Evolutionary conservation across 2,329 filamentous ascomycete species (phyloP).

Genomic region (Fusarium concolor): DNA sequence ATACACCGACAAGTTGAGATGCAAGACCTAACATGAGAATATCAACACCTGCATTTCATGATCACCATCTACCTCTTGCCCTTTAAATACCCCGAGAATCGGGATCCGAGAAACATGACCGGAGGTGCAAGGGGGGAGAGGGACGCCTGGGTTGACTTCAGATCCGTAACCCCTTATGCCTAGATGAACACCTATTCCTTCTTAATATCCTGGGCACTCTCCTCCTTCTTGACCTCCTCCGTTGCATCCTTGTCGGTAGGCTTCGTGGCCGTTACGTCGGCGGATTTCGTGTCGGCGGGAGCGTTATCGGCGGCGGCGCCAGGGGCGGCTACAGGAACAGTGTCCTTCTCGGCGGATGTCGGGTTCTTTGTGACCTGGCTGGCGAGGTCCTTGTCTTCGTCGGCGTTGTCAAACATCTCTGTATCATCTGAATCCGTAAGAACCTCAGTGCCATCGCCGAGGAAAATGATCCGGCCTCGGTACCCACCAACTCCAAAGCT

Average conservation of each 20-base stretch:
- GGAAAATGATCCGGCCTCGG: slow-evolving; percentile 89
- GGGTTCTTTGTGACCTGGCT: slow-evolving; percentile 80
- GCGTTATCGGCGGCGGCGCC: slow-evolving; percentile 38
- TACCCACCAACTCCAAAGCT: slow-evolving; percentile 76
- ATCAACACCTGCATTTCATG: slow-evolving; percentile 40
- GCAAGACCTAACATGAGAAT: slow-evolving; percentile 47
- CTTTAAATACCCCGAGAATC: slow-evolving; percentile 19
- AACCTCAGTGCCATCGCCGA: slow-evolving; percentile 95
- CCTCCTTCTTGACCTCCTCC: slow-evolving; percentile 45
- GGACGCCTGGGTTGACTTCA: slow-evolving; percentile 25
- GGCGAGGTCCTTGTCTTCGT: slow-evolving; percentile 86
- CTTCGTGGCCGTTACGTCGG: slow-evolving; percentile 38
- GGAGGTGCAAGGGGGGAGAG: slow-evolving; percentile 25
- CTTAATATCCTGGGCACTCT: slow-evolving; percentile 48
- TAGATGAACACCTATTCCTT: slow-evolving; percentile 53
- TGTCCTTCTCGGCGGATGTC: slow-evolving; percentile 45
- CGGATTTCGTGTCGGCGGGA: slow-evolving; percentile 44
- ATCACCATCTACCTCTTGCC: slow-evolving; percentile 24
- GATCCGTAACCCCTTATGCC: slow-evolving; percentile 30
- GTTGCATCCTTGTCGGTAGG: slow-evolving; percentile 35
- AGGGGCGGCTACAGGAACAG: slow-evolving; percentile 40
- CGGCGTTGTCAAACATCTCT: slow-evolving; percentile 90
- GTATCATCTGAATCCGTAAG: slow-evolving; percentile 88
- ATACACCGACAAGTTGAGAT: slow-evolving; percentile 46
- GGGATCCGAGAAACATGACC: slow-evolving; percentile 38